Percentiles rank a stretch among this genome's conserved stretches.
Conservation (phyloP, 1,139 yeast genomes). For the Yamadazyma epiphylla region DNA sequence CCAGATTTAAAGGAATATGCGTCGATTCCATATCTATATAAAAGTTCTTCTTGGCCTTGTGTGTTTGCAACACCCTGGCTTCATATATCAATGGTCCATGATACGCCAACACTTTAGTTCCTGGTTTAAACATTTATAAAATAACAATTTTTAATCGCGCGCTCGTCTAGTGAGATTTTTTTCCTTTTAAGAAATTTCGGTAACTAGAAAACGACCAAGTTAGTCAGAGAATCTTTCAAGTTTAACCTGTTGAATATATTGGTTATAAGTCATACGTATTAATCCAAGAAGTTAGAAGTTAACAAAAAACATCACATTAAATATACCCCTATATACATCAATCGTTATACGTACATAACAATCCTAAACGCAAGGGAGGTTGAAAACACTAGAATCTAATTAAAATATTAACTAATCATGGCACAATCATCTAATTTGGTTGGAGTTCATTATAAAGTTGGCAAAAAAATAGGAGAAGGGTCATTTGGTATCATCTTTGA, state of each 20-base stretch:
- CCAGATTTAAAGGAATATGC: slow-evolving; percentile 26
- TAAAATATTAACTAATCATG: slow-evolving; percentile 1
- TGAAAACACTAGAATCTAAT: too few species aligned
- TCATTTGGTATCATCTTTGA: slow-evolving; percentile 96
- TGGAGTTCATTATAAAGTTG: slow-evolving; percentile 85
- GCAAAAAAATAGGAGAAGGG: slow-evolving; percentile 97
- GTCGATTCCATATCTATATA: slow-evolving; percentile 36
- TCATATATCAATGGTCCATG: slow-evolving; percentile 92
- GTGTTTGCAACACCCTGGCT: slow-evolving; percentile 70
- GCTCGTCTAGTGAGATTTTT: slow-evolving; percentile 2
- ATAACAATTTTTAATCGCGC: slow-evolving; percentile 1
- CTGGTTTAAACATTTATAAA: slow-evolving; percentile 20
- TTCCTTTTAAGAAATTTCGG: too few species aligned
- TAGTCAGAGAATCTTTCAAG: too few species aligned
- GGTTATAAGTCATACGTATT: too few species aligned
- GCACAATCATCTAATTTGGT: slow-evolving; percentile 33
- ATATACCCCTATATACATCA: too few species aligned
- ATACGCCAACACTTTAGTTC: slow-evolving; percentile 66
- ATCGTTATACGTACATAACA: too few species aligned
- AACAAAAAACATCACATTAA: too few species aligned
- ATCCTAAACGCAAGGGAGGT: too few species aligned
- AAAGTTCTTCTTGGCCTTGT: slow-evolving; percentile 46
- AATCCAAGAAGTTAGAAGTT: too few species aligned
- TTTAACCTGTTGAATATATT: too few species aligned
- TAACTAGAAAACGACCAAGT: too few species aligned